Evolutionary conservation across 129 eudicot species (phyloP).

Genomic region (Calendula officinalis): DNA sequence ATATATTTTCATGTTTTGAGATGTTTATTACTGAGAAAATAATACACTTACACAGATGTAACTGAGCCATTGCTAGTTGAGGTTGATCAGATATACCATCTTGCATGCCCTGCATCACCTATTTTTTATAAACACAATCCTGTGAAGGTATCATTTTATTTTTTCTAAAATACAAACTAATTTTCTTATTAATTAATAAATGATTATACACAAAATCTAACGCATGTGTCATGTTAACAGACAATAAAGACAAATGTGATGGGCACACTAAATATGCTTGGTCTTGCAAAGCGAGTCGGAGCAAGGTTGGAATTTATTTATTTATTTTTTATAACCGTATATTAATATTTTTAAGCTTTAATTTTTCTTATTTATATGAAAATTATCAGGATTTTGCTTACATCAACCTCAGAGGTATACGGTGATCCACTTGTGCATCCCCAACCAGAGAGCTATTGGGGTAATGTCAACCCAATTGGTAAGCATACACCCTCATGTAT

Average conservation of each 20-base stretch:
- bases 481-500: conserved; percentile 23
- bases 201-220: not conserved
- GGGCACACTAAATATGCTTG: conserved; percentile 87
- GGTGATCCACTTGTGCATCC: conserved; percentile 97
- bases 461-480: conserved; percentile 96
- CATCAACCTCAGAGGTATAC: conserved; percentile 93
- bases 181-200: not conserved
- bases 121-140: conserved; percentile 91
- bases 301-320: conserved; percentile 60
- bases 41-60: conserved; percentile 57
- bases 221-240: conserved; percentile 39
- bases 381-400: conserved; percentile 65
- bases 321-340: not conserved
- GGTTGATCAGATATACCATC: conserved; percentile 86
- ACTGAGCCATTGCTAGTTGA: conserved; percentile 74
- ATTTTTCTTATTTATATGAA: not conserved
- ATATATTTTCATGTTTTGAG: conserved; percentile 1
- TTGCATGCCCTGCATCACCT: conserved; percentile 96
- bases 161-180: not conserved
- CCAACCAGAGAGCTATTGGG: conserved; percentile 88
- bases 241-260: conserved; percentile 91
- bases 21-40: not conserved
- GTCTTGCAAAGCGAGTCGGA: conserved; percentile 95
- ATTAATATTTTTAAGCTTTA: not conserved
- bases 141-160: conserved; percentile 54